A percentile compares a stretch with the other conserved stretches of the same genome.
These are phyloP conservation scores for Amanita thiersii DNA, from an alignment of 768 basidiomycete species.

Conservation along the genomic window DNA sequence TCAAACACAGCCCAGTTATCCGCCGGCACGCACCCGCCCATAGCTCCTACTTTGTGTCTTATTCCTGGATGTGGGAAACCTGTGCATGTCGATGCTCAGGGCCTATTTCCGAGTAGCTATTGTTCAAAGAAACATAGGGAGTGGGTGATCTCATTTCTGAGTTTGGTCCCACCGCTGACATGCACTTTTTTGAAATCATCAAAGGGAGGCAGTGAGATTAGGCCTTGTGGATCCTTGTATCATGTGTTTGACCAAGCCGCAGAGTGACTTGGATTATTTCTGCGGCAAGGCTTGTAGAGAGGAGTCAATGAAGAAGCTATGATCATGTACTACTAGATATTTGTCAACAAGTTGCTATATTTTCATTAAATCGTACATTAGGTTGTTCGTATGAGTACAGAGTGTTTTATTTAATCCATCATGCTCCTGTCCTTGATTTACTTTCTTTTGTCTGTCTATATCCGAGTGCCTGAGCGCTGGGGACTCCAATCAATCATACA, in stretches of 20 bases:
- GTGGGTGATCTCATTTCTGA: conserved; percentile 28
- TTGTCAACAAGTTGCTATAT: no score
- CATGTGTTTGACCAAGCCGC: conserved; percentile 55
- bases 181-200: conserved; percentile 4
- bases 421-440: no score
- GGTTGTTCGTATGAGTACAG: no score
- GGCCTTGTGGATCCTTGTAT: conserved; percentile 50
- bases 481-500: no score
- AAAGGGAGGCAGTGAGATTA: conserved; percentile 49
- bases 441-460: no score
- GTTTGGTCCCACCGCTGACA: not conserved
- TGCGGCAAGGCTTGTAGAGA: conserved; percentile 52
- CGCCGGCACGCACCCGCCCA: conserved; percentile 25
- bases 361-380: no score
- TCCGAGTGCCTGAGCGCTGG: no score
- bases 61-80: conserved; percentile 51
- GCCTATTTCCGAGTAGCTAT: conserved; percentile 42
- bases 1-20: conserved; percentile 14
- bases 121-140: conserved; percentile 57
- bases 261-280: conserved; percentile 55
- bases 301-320: conserved; percentile 45
- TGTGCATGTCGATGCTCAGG: conserved; percentile 46
- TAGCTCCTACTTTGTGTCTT: conserved; percentile 36
- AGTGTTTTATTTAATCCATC: no score
- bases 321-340: not conserved